A percentile compares a stretch with the other conserved stretches of the same genome.
Evolutionary conservation across 495 filamentous ascomycete species (phyloP).

Genomic region (Parmelia sp.): DNA sequence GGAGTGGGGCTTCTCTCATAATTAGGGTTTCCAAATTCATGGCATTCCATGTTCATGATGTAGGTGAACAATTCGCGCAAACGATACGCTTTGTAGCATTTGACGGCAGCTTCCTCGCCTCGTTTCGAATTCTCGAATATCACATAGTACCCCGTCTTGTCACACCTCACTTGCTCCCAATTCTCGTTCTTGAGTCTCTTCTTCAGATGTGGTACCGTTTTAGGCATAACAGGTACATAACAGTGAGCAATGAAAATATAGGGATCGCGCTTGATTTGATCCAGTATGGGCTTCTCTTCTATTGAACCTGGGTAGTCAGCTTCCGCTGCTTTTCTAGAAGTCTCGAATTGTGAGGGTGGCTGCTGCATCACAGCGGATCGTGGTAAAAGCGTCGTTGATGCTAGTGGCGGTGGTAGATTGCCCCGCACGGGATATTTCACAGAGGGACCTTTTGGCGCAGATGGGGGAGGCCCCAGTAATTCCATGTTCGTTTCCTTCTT

Average conservation of each 20-base stretch:
- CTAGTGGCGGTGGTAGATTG: constrained; percentile 39
- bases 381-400: constrained; percentile 35
- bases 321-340: constrained; percentile 36
- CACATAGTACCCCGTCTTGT: constrained; percentile 84
- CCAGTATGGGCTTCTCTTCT: constrained; percentile 55
- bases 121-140: constrained; percentile 68
- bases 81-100: constrained; percentile 67
- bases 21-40: constrained; percentile 60
- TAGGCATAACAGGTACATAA: constrained; percentile 78
- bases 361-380: constrained; percentile 24
- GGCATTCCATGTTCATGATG: constrained; percentile 83
- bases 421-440: constrained; percentile 49
- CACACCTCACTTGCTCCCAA: constrained; percentile 70
- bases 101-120: constrained; percentile 72
- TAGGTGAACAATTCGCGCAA: constrained; percentile 82
- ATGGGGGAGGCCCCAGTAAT: constrained; percentile 62
- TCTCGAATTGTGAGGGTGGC: constrained; percentile 18
- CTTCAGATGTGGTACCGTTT: constrained; percentile 78
- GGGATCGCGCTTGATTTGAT: constrained; percentile 68
- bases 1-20: constrained; percentile 59
- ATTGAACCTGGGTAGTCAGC: constrained; percentile 45
- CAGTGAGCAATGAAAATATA: constrained; percentile 88
- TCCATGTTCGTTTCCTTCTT: constrained; percentile 35
- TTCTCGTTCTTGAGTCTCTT: constrained; percentile 73
- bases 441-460: constrained; percentile 81